Evolutionary conservation across 2,329 filamentous ascomycete genomes (phyloP).

Genomic region (Penicillium sp.): DNA sequence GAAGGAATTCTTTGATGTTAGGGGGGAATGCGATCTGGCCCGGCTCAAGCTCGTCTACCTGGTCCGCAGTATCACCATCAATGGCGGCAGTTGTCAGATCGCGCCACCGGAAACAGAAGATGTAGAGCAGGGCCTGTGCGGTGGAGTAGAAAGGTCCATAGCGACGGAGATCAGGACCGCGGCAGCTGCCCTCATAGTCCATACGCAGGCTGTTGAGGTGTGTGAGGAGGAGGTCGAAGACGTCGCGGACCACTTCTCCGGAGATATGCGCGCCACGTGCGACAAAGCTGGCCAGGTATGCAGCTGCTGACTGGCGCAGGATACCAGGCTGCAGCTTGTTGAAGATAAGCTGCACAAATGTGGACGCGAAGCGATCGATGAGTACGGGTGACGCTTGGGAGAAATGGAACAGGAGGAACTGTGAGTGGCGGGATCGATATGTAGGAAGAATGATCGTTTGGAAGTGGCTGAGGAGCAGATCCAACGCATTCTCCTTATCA

Average conservation of each 20-base stretch:
- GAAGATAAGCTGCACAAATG: conserved; percentile 69
- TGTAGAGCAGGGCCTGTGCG: conserved; percentile 86
- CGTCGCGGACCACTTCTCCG: conserved; percentile 70
- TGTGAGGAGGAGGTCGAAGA: conserved; percentile 74
- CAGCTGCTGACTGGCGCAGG: conserved; percentile 77
- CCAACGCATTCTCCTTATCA: conserved; percentile 69
- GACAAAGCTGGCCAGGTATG: conserved; percentile 92
- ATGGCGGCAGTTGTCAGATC: conserved; percentile 67
- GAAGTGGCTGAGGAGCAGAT: conserved; percentile 80
- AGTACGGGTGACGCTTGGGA: conserved; percentile 76
- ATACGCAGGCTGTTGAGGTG: conserved; percentile 74
- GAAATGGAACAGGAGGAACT: conserved; percentile 96
- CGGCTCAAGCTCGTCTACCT: conserved; percentile 53
- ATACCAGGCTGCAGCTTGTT: conserved; percentile 68
- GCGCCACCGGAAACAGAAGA: conserved; percentile 97
- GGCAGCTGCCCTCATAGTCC: conserved; percentile 69
- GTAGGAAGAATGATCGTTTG: conserved; percentile 83
- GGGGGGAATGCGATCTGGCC: conserved; percentile 77
- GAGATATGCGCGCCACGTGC: conserved; percentile 82
- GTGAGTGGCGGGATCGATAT: conserved; percentile 86
- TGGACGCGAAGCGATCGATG: conserved; percentile 77
- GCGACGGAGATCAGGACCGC: conserved; percentile 78
- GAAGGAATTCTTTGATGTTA: conserved; percentile 69
- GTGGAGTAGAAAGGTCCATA: conserved; percentile 85
- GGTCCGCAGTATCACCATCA: conserved; percentile 53